phyloP scores from a whole-genome alignment of 257 asterid species.

The Salvia miltiorrhiza region DNA sequence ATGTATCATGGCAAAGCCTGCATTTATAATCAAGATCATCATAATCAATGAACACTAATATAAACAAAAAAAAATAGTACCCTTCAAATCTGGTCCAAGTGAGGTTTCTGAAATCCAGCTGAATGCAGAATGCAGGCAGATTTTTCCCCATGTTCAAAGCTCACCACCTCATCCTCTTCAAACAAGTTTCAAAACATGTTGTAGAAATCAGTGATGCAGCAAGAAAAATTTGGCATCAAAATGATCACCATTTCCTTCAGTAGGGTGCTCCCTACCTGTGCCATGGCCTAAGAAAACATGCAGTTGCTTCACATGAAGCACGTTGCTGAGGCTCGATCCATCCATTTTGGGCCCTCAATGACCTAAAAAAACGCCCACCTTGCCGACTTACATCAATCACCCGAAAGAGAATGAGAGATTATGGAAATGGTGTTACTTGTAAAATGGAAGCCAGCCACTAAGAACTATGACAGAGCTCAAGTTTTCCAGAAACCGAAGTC shows the following conservation, averaged over 20 bases:
- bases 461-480: slow-evolving; percentile 41
- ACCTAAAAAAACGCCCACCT: slow-evolving; percentile 27
- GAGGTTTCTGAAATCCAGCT: slow-evolving; percentile 46
- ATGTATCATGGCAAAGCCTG: neutral
- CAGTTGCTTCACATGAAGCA: slow-evolving; percentile 48
- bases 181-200: slow-evolving; percentile 9
- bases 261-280: neutral
- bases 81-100: slow-evolving; percentile 37
- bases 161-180: slow-evolving; percentile 64
- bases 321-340: slow-evolving; percentile 30
- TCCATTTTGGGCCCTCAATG: slow-evolving; percentile 37
- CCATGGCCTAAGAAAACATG: slow-evolving; percentile 64
- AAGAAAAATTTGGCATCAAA: neutral
- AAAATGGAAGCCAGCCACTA: slow-evolving; percentile 74
- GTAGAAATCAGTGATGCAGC: neutral
- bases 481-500: slow-evolving; percentile 33
- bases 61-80: slow-evolving; percentile 12
- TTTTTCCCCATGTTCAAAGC: slow-evolving; percentile 48
- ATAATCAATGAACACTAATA: neutral
- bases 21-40: neutral
- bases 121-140: slow-evolving; percentile 36
- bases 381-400: neutral
- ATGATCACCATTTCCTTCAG: neutral
- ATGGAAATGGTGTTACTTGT: slow-evolving; percentile 26
- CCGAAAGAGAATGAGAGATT: neutral